These are phyloP conservation scores for Pestalotiopsis sp. DNA, from an alignment of 2,329 filamentous ascomycete genomes.

Conservation along the genomic window DNA sequence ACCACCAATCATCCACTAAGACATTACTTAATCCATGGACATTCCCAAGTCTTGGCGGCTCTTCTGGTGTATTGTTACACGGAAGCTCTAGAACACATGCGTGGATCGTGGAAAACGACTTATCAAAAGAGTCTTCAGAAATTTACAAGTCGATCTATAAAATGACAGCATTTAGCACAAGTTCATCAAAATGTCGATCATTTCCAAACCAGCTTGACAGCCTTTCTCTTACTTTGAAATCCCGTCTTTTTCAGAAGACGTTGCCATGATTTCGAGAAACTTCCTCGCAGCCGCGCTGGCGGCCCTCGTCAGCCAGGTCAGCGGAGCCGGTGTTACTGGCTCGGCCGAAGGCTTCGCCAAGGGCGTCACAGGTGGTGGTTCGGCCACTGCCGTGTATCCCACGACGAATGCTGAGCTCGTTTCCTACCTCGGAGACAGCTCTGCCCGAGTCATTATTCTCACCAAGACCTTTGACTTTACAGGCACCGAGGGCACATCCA, in stretches of 20 bases:
- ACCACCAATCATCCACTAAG: constrained; percentile 13
- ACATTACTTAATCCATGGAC: background rate
- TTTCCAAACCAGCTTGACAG: background rate
- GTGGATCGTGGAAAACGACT: background rate
- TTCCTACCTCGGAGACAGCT: constrained; percentile 57
- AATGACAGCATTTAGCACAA: background rate
- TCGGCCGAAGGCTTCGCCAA: constrained; percentile 45
- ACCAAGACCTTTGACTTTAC: constrained; percentile 60
- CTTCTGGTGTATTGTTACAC: background rate
- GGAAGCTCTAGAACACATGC: background rate
- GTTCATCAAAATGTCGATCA: background rate
- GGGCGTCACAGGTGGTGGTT: constrained; percentile 63
- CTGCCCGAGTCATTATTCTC: constrained; percentile 60
- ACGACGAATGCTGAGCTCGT: constrained; percentile 57
- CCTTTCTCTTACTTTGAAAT: background rate
- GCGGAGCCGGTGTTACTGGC: constrained; percentile 35
- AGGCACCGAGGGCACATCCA: constrained; percentile 54
- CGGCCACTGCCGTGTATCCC: constrained; percentile 55
- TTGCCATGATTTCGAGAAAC: constrained; percentile 1
- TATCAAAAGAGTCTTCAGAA: background rate
- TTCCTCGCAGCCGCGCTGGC: constrained; percentile 4
- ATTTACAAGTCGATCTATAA: background rate
- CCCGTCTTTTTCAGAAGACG: background rate
- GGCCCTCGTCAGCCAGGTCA: background rate
- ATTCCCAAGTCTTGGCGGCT: background rate